Base-by-base conservation (phyloP, 495 filamentous ascomycete genomes). In the Halenospora varia region DNA sequence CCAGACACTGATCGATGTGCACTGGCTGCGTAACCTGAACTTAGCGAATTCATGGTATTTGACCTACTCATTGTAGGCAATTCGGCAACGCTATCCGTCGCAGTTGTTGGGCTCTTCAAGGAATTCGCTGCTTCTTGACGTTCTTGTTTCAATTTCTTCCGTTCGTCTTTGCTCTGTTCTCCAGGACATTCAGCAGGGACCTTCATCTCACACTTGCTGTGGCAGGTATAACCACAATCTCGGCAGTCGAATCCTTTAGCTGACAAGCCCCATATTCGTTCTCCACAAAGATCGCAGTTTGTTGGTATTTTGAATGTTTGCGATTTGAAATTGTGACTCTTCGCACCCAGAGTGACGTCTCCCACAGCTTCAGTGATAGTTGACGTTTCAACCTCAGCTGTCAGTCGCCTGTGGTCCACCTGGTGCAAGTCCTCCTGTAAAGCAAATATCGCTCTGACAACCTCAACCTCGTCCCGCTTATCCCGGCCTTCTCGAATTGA, bases 121-220 rank as follows among this genome's bases (percentile, higher is more conserved):
- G 82, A 68, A 63, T 86, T 87, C n/a, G 90, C 88, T 10, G 88
- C 79, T 60, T 86, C 84, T 71, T 97, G 92, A 48, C 88, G 82
- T 65, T 89, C 85, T 22, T 74, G 80, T 70, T 97, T 97, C 49
- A 94, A 74, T 63, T 89, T 93, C 77, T 96, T 97, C 76, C 86
- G 89, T 55, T 95, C 91, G 53, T 97, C 95, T 71, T 97, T 97
- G 35, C 79, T 83, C 66, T 89, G 85, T 70, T 97, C 94, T 39
- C 94, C 94, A 0, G 94, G 94, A 65, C 94, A 99, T 63, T 93
- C 88, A 2, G 94, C 90, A 0, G 94, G 92, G 1, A 97, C 95
- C 68, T 97, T 99, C 86, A 99, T 89, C 73, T 99, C 89, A 70
- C 94, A 99, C 73, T 99, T 97, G 76, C 84, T 93, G 73, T 99